Evolutionary conservation across 768 basidiomycete genomes (phyloP), one percentile per base, ranked within the genome.

Genomic region (Boletus sp.): DNA sequence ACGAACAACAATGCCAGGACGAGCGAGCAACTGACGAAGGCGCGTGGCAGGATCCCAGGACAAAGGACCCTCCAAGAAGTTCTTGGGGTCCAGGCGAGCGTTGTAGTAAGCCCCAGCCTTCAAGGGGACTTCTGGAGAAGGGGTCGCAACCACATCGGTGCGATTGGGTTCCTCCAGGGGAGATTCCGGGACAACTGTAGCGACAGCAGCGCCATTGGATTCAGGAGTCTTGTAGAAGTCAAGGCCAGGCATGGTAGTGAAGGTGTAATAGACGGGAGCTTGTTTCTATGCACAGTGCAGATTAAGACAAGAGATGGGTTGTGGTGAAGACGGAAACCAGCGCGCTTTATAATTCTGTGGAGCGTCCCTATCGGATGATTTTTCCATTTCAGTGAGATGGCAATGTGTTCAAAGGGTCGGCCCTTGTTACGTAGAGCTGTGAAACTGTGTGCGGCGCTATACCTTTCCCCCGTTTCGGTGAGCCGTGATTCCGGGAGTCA

Each of bases 1-100:
- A 74, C 84, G 57, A 72, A 89, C 88, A 42, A 89, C 83, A 43
- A 89, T 89, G 25, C 88, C 88, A 9, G 88, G 88, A 44, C 87
- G 77, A 4, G 78, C 83, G 9, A 85, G 75, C 78, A 85, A 72
- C 59, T 86, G 84, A 39, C 87, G 83, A 41, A 90, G 79, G 37
- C 88, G 80, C 0, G 87, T 90, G 7, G 86, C 78, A 17, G 88
- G 79, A 63, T 88, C 83, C 54, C 71, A 64, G 1, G 88, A 89
- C 7, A 90, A 72, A 4, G 86, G 84, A 1, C 87, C 87, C 7
- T 87, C 79, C 42, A 85, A 65, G 68, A 77, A 89, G 66, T 87
- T 85, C 64, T 78, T 77, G 25, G 86, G 83, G 67, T 87, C 83
- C 15, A 89, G 71, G 30, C 86, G 85, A 44, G 86, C 51, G 64